Conservation (phyloP, 2,329 filamentous ascomycete genomes). For the Ciborinia camelliae region DNA sequence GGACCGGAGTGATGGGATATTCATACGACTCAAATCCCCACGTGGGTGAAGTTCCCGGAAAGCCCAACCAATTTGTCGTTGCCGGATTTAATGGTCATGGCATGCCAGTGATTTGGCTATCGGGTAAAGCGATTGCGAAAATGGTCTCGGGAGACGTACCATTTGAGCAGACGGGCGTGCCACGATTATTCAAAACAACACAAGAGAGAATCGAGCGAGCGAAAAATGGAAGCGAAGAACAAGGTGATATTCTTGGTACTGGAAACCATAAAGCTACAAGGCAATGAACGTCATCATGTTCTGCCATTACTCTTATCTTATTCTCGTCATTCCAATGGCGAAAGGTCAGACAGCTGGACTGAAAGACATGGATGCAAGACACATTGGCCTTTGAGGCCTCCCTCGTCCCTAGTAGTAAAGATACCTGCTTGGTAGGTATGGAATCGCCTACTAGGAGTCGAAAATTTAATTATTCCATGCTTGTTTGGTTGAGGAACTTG, state of each 20-base stretch:
- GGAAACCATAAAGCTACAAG: constrained; percentile 8
- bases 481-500: no score
- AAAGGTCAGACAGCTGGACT: not conserved
- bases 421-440: not conserved
- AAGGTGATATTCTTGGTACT: constrained; percentile 7
- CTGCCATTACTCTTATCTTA: no score
- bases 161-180: constrained; percentile 41
- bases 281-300: not conserved
- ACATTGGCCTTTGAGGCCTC: not conserved
- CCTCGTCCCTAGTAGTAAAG: not conserved
- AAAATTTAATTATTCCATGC: not conserved
- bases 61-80: constrained; percentile 9
- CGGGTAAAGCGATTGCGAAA: constrained; percentile 41
- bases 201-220: constrained; percentile 18
- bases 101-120: constrained; percentile 36
- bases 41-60: not conserved
- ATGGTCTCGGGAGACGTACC: constrained; percentile 39
- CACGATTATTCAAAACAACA: constrained; percentile 37
- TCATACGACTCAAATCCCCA: constrained; percentile 15
- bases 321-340: not conserved
- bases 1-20: constrained; percentile 26
- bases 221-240: constrained; percentile 7
- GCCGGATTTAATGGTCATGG: constrained; percentile 20
- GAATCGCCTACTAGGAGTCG: not conserved
- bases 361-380: not conserved